phyloP scores from a whole-genome alignment of 2,329 filamentous ascomycete genomes.

The Verticillium alfalfae region DNA sequence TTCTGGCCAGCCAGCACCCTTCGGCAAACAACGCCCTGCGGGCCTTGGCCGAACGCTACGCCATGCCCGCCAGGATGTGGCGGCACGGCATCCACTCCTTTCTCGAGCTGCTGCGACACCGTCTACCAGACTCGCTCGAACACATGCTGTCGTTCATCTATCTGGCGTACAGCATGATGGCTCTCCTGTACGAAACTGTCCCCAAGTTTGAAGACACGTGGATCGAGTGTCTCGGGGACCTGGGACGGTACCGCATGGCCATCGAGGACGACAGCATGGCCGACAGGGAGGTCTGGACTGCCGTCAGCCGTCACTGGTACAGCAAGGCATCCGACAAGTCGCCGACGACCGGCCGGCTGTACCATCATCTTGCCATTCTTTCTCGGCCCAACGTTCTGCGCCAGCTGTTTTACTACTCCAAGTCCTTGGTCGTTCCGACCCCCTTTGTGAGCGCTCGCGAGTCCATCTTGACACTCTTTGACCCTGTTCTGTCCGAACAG shows the following conservation, averaged over 20 bases:
- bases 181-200: constrained; percentile 78
- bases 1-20: constrained; percentile 82
- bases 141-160: constrained; percentile 93
- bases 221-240: constrained; percentile 87
- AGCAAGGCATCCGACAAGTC: constrained; percentile 72
- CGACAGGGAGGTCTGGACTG: constrained; percentile 76
- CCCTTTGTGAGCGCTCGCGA: constrained; percentile 65
- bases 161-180: constrained; percentile 84
- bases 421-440: constrained; percentile 62
- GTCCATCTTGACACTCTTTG: constrained; percentile 65
- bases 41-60: constrained; percentile 71
- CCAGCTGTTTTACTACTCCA: constrained; percentile 68
- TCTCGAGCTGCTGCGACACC: constrained; percentile 68
- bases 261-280: constrained; percentile 77
- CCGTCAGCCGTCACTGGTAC: constrained; percentile 79
- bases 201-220: constrained; percentile 80
- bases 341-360: constrained; percentile 71
- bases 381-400: constrained; percentile 64
- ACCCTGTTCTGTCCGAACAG: constrained; percentile 40
- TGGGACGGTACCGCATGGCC: constrained; percentile 81
- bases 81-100: constrained; percentile 85
- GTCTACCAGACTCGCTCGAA: constrained; percentile 71
- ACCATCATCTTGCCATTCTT: constrained; percentile 82
- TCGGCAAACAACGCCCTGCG: constrained; percentile 64
- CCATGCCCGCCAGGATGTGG: constrained; percentile 94